Conservation (phyloP, 306 rosid species). For the Amphicarpaea edgeworthii region DNA sequence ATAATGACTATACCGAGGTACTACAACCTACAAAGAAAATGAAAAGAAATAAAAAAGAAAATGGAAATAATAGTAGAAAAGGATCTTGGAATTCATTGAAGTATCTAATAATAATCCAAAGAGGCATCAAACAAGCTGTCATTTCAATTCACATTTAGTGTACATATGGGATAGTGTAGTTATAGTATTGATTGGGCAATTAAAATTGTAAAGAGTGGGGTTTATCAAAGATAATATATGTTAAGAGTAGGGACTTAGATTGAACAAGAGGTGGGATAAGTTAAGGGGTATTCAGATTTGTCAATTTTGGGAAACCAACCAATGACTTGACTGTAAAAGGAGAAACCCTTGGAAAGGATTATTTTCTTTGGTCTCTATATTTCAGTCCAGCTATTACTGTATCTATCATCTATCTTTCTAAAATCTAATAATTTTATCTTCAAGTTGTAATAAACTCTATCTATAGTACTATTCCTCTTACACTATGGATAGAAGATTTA, state of each 20-base stretch:
- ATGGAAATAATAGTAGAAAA: constrained; percentile 1
- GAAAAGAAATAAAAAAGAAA: constrained; percentile 37
- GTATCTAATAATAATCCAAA: constrained; percentile 17
- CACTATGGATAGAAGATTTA: constrained; percentile 28
- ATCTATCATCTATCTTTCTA: neutral
- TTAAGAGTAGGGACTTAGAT: neutral
- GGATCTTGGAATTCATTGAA: constrained; percentile 6
- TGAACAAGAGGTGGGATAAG: neutral
- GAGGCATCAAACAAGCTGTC: neutral
- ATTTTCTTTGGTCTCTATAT: neutral
- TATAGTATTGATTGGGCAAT: neutral
- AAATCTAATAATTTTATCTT: neutral
- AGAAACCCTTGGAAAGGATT: neutral
- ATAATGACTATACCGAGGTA: constrained; percentile 76
- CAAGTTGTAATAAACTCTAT: neutral
- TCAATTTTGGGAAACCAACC: neutral
- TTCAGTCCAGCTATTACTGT: neutral
- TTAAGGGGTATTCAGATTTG: neutral
- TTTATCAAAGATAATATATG: neutral
- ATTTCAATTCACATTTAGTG: constrained; percentile 12
- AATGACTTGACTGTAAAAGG: neutral
- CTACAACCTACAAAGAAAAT: constrained; percentile 69
- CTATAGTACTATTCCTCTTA: neutral
- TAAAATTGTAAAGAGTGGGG: neutral
- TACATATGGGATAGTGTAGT: neutral